Evolutionary conservation across 768 basidiomycete species (phyloP), one percentile per base, ranked within the genome.

Genomic region (Tricholoma terreum): DNA sequence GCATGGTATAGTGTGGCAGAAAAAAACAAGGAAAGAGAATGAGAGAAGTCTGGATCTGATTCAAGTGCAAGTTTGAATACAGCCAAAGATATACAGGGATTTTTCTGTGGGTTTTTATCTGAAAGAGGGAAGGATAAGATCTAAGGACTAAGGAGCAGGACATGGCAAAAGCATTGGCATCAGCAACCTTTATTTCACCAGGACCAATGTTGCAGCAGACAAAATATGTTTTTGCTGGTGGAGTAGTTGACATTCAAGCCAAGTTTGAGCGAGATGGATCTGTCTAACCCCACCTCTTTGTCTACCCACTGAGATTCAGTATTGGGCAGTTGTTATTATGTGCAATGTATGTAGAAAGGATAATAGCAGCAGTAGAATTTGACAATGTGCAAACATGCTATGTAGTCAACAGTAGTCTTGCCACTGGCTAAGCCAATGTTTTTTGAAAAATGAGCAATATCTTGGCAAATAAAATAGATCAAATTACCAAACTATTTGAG

Each of bases 291-390:
- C 0, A n/a, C 86, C 84, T 4, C 87, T 88, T 3, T 79, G 84
- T 49, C 74, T 94, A 6, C 93, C 94, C 0, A 77, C 81, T 10
- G 96, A 98, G 70, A 96, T 99, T 21, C 93, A 97, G 72, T 97
- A 98, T 65, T 98, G 97, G 97, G 97, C 96, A 0, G 94, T 94
- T 3, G 96, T 98, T n/a, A 97, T 98, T 67, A 99, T 98, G 97
- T 82, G 97, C 52, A 99, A 99, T 70, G 97, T 96, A 12, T 99
- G 97, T 74, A 79, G 96, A 68, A 98, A 99, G 76, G 97, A 98
- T 64, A 96, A 98, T 61, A 85, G 80, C 49, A 76, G 87, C 33
- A 94, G 94, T 52, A 96, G 97, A 10, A 94, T 98, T 60, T 74
- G 97, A 55, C 97, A 98, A 71, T 99, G 97, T 77, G 97, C 97